These are phyloP conservation scores for Penicillium egyptiacum DNA, from an alignment of 495 filamentous ascomycete genomes.

Conservation along the genomic window DNA sequence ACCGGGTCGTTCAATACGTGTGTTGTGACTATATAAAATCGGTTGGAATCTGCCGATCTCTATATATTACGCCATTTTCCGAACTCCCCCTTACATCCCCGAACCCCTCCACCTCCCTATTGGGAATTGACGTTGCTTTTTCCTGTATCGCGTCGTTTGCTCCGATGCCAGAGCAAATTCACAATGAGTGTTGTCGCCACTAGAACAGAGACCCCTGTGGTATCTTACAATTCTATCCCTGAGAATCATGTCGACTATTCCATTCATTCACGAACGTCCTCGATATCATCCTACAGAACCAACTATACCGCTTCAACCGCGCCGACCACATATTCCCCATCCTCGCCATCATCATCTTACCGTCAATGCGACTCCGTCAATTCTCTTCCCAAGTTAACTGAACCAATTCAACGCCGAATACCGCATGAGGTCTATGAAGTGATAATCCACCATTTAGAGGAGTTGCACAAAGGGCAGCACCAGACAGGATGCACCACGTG, in stretches of 20 bases:
- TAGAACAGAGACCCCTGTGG: constrained; percentile 41
- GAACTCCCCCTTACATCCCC: constrained; percentile 27
- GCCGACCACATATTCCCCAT: constrained; percentile 42
- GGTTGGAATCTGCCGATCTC: constrained; percentile 24
- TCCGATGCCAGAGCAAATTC: constrained; percentile 28
- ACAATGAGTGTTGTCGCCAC: constrained; percentile 47
- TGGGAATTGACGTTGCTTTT: constrained; percentile 14
- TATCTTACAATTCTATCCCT: constrained; percentile 31
- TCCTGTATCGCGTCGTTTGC: constrained; percentile 10
- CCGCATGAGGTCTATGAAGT: constrained; percentile 58
- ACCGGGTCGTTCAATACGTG: neutral
- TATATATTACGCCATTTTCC: constrained; percentile 19
- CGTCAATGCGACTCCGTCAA: constrained; percentile 40
- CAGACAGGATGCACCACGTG: constrained; percentile 66
- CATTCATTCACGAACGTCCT: constrained; percentile 40
- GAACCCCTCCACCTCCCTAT: constrained; percentile 14
- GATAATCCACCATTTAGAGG: constrained; percentile 53
- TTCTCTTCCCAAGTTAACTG: constrained; percentile 35
- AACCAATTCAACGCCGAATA: constrained; percentile 49
- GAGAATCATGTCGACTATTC: constrained; percentile 20
- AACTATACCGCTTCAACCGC: constrained; percentile 42
- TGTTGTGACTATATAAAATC: constrained; percentile 2
- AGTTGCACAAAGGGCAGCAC: constrained; percentile 45
- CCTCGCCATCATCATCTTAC: constrained; percentile 38
- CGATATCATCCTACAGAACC: constrained; percentile 44